Conservation (phyloP, 1,139 yeast genomes). For the Spencermartinsiella ligniputridi region DNA sequence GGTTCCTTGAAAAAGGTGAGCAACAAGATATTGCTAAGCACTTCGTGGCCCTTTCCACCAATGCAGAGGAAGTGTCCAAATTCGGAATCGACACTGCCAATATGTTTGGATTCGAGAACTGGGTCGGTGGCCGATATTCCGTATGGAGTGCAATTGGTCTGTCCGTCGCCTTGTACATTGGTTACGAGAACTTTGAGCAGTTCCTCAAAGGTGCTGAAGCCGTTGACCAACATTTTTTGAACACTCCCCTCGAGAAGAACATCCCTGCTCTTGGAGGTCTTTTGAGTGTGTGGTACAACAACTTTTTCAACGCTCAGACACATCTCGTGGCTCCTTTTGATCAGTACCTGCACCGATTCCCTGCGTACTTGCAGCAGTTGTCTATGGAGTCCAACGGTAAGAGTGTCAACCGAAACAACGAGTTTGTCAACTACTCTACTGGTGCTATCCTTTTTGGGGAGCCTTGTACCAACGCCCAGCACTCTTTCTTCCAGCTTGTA, state of each 20-base stretch:
- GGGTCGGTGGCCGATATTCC: slow-evolving; percentile 99
- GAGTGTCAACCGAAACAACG: slow-evolving; percentile 88
- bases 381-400: slow-evolving; percentile 99
- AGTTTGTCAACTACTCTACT: slow-evolving; percentile 88
- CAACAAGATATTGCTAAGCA: slow-evolving; percentile 83
- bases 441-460: slow-evolving; percentile 96
- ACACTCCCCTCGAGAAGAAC: slow-evolving; percentile 82
- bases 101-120: slow-evolving; percentile 96
- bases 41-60: slow-evolving; percentile 94
- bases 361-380: slow-evolving; percentile 96
- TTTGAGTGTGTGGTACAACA: slow-evolving; percentile 95
- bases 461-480: slow-evolving; percentile 99
- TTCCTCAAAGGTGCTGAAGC: slow-evolving; percentile 98
- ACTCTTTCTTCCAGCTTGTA: slow-evolving; percentile 97
- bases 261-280: slow-evolving; percentile 92
- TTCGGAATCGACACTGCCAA: slow-evolving; percentile 96
- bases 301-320: slow-evolving; percentile 96
- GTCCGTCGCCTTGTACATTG: slow-evolving; percentile 91
- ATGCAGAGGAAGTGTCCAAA: slow-evolving; percentile 82
- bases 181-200: slow-evolving; percentile 85
- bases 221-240: slow-evolving; percentile 81
- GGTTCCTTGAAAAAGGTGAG: slow-evolving; percentile 79
- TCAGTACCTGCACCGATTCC: slow-evolving; percentile 98
- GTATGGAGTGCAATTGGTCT: slow-evolving; percentile 99
- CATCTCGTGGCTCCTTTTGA: slow-evolving; percentile 98